Conservation (phyloP, 2,329 filamentous ascomycete genomes). For the Fusarium avenaceum region DNA sequence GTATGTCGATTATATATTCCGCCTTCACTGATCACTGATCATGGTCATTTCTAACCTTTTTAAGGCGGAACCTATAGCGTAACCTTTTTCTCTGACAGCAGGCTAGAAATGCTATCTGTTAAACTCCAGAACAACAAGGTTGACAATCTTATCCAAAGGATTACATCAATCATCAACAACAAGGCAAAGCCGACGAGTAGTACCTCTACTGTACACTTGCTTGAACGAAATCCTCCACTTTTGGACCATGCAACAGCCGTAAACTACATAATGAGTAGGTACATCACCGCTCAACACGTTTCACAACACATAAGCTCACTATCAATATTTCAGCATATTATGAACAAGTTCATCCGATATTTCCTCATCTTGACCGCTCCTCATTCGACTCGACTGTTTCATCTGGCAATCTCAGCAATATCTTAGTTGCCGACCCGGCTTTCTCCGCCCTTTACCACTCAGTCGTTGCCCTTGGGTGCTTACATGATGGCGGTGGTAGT, state of each 20-base stretch:
- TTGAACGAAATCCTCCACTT: not conserved
- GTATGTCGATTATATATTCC: not conserved
- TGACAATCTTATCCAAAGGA: conserved; percentile 39
- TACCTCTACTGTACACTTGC: conserved; percentile 8
- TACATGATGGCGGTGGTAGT: conserved; percentile 32
- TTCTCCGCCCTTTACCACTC: conserved; percentile 42
- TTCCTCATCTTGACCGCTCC: conserved; percentile 30
- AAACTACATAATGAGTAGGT: conserved; percentile 30
- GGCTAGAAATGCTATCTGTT: conserved; percentile 36
- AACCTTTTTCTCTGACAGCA: conserved; percentile 43
- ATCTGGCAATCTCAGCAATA: not conserved
- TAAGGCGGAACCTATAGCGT: conserved; percentile 40
- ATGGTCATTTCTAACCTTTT: not conserved
- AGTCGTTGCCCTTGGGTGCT: conserved; percentile 39
- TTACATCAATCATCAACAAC: conserved; percentile 35
- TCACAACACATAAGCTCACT: no score
- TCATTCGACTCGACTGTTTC: conserved; percentile 26
- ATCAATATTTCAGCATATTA: conserved; percentile 33
- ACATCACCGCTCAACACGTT: no score
- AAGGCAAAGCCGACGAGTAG: conserved; percentile 33
- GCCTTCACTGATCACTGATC: no score
- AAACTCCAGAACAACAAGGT: conserved; percentile 43
- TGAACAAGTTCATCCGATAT: conserved; percentile 40
- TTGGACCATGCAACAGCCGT: conserved; percentile 13
- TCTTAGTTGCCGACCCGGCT: conserved; percentile 12